Evolutionary conservation across 2,329 filamentous ascomycete genomes (phyloP).

Genomic region (Ilyonectria robusta): DNA sequence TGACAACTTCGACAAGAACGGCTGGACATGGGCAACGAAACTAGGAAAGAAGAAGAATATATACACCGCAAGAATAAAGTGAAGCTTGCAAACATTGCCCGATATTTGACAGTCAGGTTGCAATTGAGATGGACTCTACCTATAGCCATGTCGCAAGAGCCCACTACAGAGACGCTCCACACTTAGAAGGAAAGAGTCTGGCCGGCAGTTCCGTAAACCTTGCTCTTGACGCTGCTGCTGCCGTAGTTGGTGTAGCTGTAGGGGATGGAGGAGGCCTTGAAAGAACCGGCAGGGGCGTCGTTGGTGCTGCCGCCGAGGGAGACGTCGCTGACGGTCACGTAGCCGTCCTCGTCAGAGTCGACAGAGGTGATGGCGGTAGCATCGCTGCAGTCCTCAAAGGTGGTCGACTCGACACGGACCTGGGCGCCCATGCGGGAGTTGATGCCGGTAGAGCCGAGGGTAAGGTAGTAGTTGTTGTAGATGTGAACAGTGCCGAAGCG

Average conservation of each 20-base stretch:
- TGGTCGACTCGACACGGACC: slow-evolving; percentile 69
- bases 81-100: neutral
- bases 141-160: neutral
- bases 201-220: slow-evolving; percentile 57
- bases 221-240: slow-evolving; percentile 59
- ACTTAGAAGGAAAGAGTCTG: slow-evolving; percentile 55
- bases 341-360: slow-evolving; percentile 59
- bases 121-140: neutral
- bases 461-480: slow-evolving; percentile 67
- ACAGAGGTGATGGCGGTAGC: slow-evolving; percentile 52
- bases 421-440: slow-evolving; percentile 70
- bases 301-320: slow-evolving; percentile 55
- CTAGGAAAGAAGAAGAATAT: slow-evolving; percentile 1
- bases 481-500: slow-evolving; percentile 77
- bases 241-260: slow-evolving; percentile 64
- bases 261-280: slow-evolving; percentile 65
- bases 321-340: slow-evolving; percentile 58
- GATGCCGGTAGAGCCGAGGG: slow-evolving; percentile 60
- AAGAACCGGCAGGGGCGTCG: slow-evolving; percentile 62
- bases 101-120: neutral
- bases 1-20: neutral
- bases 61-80: slow-evolving; percentile 9
- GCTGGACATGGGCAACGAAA: neutral
- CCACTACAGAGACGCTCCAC: neutral
- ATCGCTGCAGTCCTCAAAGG: slow-evolving; percentile 58